Percentiles rank a stretch among this genome's conserved stretches.
phyloP scores from a whole-genome alignment of 116 monocot genomes.

The Thalassia testudinum region DNA sequence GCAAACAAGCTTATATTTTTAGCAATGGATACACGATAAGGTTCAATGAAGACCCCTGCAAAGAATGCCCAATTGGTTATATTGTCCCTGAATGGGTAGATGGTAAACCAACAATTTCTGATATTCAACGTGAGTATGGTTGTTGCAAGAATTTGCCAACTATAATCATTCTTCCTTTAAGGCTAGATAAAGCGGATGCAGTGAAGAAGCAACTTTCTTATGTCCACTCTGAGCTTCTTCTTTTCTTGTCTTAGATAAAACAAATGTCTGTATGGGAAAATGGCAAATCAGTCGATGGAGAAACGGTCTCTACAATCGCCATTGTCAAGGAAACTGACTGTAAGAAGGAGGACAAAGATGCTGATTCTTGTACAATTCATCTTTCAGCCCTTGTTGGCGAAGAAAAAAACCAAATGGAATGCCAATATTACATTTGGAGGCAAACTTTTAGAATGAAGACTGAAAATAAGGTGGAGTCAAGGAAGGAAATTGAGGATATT shows the following conservation, averaged over 20 bases:
- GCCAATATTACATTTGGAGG: slow-evolving; percentile 40
- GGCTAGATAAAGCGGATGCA: slow-evolving; percentile 11
- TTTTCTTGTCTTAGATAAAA: slow-evolving; percentile 39
- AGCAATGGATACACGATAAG: slow-evolving; percentile 44
- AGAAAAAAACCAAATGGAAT: not conserved
- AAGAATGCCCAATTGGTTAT: slow-evolving; percentile 21
- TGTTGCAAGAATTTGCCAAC: slow-evolving; percentile 5
- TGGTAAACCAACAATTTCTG: slow-evolving; percentile 8
- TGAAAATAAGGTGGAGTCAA: slow-evolving; percentile 13
- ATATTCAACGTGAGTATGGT: slow-evolving; percentile 19
- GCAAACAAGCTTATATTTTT: slow-evolving; percentile 31
- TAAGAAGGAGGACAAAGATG: slow-evolving; percentile 10
- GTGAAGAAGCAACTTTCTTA: slow-evolving; percentile 25
- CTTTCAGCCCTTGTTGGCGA: slow-evolving; percentile 11
- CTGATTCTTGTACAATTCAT: slow-evolving; percentile 20
- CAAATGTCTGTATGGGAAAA: slow-evolving; percentile 18
- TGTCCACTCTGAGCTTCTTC: slow-evolving; percentile 28
- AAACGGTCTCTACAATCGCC: slow-evolving; percentile 7
- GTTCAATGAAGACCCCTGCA: slow-evolving; percentile 26
- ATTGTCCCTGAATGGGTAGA: slow-evolving; percentile 55
- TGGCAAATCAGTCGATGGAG: not conserved
- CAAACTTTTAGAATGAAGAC: slow-evolving; percentile 36
- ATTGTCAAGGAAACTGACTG: slow-evolving; percentile 21
- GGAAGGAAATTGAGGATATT: slow-evolving; percentile 23
- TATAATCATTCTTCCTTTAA: slow-evolving; percentile 33